phyloP scores from a whole-genome alignment of 2,329 filamentous ascomycete genomes.

The Nemania sp. region DNA sequence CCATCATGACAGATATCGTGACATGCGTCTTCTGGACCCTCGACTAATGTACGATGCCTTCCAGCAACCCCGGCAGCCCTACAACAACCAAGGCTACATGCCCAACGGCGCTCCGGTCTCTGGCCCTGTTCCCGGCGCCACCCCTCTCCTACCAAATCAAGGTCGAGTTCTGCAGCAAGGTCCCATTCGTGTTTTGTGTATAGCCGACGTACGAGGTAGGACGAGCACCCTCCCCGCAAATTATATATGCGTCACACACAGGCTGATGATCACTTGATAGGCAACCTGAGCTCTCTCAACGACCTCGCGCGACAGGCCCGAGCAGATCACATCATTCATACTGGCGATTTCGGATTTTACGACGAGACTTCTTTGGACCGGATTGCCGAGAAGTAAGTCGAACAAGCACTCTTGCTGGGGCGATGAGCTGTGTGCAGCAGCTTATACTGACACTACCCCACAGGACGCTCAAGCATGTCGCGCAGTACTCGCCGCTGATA shows the following conservation, averaged over 20 bases:
- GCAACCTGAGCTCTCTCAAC: constrained; percentile 93
- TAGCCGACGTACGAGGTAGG: constrained; percentile 73
- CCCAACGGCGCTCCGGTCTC: constrained; percentile 64
- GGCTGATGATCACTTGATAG: constrained; percentile 52
- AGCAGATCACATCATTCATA: constrained; percentile 98
- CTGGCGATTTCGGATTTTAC: constrained; percentile 98
- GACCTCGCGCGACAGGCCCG: constrained; percentile 93
- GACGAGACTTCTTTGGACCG: constrained; percentile 93
- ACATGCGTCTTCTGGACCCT: constrained; percentile 25
- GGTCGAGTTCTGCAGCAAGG: constrained; percentile 69
- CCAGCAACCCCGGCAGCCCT: constrained; percentile 47
- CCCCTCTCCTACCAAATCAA: constrained; percentile 69
- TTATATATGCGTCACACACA: constrained; percentile 1
- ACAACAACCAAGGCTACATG: constrained; percentile 61
- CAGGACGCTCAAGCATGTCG: constrained; percentile 96
- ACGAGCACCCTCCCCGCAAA: constrained; percentile 13
- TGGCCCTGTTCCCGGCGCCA: constrained; percentile 59
- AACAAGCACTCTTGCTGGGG: not conserved
- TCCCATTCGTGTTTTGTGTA: constrained; percentile 69
- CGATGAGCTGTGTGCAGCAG: not conserved
- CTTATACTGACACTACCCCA: constrained; percentile 12
- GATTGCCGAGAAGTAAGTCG: constrained; percentile 92
- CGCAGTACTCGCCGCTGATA: constrained; percentile 95
- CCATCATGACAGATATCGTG: too few relatives aligned
- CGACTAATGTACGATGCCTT: constrained; percentile 26